phyloP scores from a whole-genome alignment of 371 early-diverging fungal species.

The Mycotypha africana region DNA sequence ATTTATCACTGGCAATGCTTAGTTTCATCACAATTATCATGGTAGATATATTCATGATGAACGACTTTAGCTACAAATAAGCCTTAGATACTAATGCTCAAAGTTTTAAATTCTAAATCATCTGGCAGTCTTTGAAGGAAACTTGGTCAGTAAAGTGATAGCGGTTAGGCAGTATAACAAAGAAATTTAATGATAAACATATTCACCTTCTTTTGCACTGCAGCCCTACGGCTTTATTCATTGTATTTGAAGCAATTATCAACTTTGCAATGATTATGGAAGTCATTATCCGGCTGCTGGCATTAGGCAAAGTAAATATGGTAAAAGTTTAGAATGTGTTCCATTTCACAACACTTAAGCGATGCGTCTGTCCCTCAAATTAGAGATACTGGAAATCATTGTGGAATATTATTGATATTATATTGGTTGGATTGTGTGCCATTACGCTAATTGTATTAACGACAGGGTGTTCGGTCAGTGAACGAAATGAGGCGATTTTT shows the following conservation, averaged over 20 bases:
- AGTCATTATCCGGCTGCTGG: conserved; percentile 61
- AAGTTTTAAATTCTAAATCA: too few relatives aligned
- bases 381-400: conserved; percentile 70
- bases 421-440: conserved; percentile 61
- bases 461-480: conserved; percentile 56
- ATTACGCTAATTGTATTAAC: conserved; percentile 63
- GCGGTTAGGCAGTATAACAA: too few relatives aligned
- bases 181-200: too few relatives aligned
- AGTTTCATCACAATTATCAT: conserved; percentile 62
- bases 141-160: conserved; percentile 40
- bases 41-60: too few relatives aligned
- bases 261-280: conserved; percentile 74
- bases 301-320: conserved; percentile 57
- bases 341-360: too few relatives aligned
- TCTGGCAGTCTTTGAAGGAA: conserved; percentile 31
- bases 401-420: conserved; percentile 71
- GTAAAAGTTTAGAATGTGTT: not conserved
- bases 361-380: not conserved
- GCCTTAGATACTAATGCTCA: too few relatives aligned
- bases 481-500: conserved; percentile 59
- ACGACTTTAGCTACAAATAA: too few relatives aligned
- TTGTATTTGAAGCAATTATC: conserved; percentile 64
- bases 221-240: conserved; percentile 45
- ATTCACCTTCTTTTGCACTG: too few relatives aligned
- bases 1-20: conserved; percentile 59